Base-by-base conservation (phyloP, 495 filamentous ascomycete species). In the Apodospora peruviana region DNA sequence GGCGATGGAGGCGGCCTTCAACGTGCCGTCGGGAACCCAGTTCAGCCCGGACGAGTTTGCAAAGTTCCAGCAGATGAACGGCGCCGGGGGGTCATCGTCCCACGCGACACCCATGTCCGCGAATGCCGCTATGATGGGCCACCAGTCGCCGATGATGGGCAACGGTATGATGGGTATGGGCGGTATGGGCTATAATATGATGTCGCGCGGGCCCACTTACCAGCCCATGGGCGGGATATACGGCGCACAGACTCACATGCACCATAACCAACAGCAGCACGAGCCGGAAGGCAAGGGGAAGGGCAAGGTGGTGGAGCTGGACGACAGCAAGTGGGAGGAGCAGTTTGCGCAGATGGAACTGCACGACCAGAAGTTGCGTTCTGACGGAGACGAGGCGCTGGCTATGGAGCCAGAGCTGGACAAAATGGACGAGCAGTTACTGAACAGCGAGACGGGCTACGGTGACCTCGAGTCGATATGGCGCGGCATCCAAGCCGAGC, bases 311-410 rank as follows among this genome's bases (percentile, higher is more conserved):
- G 81, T 96, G 3, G 94, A 97, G 71, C 78, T 97, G 21, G 88
- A 96, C 59, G 90, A 97, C 50, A 76, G 83, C 56, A 84, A 93
- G 49, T 99, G 94, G 93, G 93, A 97, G 69, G 85, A 86, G 51
- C 90, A 97, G 61, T 99, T 99, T 61, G 83, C 85, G 38, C 80
- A 91, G 70, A 83, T 97, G 64, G 90, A 93, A 69, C 72, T 85
- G 37, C 78, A 83, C 41, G 84, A 82, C 18, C 74, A 79, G 57
- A 54, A 76, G 48, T 48, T 51, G 11, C 68, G 72, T 21, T 32
- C 55, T 40, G 16, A 8, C 5, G 54, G 79, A 52, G 88, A 94
- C 59, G 80, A 82, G 48, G 83, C 85, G 43, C 74, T 74, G 48
- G 88, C 84, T 14, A 90, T 93, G 65, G 94, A 97, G 72, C 79